Evolutionary conservation across 306 rosid genomes (phyloP).

Genomic region (Quercus cerris): DNA sequence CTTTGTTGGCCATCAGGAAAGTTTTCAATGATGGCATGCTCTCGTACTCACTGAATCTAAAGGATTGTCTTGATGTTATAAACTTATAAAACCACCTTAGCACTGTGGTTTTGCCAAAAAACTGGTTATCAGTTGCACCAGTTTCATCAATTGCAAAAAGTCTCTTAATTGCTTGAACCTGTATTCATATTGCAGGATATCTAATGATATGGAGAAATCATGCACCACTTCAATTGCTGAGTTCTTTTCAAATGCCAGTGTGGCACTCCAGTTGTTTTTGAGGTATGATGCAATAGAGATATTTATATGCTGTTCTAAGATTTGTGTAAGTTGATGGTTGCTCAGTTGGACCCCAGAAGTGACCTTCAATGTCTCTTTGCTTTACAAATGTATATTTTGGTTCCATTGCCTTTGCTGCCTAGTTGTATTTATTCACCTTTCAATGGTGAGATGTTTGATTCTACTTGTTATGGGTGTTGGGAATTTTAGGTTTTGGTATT

Average conservation of each 20-base stretch:
- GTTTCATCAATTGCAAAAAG: not conserved
- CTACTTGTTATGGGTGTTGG: not conserved
- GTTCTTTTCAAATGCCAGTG: slow-evolving; percentile 37
- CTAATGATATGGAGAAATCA: slow-evolving; percentile 19
- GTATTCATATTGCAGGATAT: slow-evolving; percentile 47
- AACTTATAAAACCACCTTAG: not conserved
- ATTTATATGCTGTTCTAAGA: too few relatives aligned
- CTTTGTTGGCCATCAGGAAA: not conserved
- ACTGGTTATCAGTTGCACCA: not conserved
- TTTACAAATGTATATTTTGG: too few relatives aligned
- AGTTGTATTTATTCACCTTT: too few relatives aligned
- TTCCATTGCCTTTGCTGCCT: too few relatives aligned
- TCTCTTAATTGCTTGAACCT: slow-evolving; percentile 13
- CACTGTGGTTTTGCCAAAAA: not conserved
- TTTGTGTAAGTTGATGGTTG: too few relatives aligned
- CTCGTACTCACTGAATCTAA: not conserved
- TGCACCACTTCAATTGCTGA: slow-evolving; percentile 31
- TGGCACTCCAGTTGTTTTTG: slow-evolving; percentile 28
- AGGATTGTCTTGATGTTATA: not conserved
- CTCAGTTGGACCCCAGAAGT: too few relatives aligned
- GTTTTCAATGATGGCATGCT: not conserved
- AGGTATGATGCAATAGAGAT: too few relatives aligned
- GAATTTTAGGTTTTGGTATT: not conserved
- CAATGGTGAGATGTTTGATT: too few relatives aligned
- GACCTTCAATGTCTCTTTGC: too few relatives aligned